A percentile compares a stretch with the other conserved stretches of the same genome.
Evolutionary conservation across 306 rosid genomes (phyloP).

Genomic region (Cajanus cajan): DNA sequence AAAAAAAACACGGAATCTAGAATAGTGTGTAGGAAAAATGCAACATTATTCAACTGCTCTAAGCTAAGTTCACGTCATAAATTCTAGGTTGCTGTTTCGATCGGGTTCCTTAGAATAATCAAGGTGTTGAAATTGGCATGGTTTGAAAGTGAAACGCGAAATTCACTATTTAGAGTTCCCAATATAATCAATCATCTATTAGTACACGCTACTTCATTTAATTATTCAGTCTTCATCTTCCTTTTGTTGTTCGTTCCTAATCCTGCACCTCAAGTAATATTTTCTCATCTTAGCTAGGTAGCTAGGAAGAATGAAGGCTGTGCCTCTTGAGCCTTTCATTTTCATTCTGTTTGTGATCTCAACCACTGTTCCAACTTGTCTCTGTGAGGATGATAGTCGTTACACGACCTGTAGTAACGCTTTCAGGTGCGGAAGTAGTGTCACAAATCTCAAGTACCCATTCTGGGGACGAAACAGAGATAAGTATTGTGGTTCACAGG

Average conservation of each 20-base stretch:
- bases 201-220: no score
- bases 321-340: not conserved
- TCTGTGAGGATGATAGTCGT: not conserved
- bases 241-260: no score
- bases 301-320: conserved; percentile 31
- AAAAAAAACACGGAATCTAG: not conserved
- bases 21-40: not conserved
- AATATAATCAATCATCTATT: no score
- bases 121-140: not conserved
- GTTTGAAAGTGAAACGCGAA: no score
- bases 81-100: not conserved
- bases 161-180: no score
- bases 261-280: not conserved
- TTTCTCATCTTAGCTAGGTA: no score
- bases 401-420: not conserved
- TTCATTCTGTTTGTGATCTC: conserved; percentile 6
- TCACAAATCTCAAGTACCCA: conserved; percentile 12
- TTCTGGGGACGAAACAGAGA: conserved; percentile 34
- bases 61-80: not conserved
- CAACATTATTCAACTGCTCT: not conserved
- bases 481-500: conserved; percentile 1
- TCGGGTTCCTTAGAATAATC: not conserved
- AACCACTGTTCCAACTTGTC: not conserved
- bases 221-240: no score
- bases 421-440: not conserved